Percentiles rank a stretch among this genome's conserved stretches.
These are phyloP conservation scores for Euphrasia confusa DNA, from an alignment of 257 asterid species.

Conservation along the genomic window DNA sequence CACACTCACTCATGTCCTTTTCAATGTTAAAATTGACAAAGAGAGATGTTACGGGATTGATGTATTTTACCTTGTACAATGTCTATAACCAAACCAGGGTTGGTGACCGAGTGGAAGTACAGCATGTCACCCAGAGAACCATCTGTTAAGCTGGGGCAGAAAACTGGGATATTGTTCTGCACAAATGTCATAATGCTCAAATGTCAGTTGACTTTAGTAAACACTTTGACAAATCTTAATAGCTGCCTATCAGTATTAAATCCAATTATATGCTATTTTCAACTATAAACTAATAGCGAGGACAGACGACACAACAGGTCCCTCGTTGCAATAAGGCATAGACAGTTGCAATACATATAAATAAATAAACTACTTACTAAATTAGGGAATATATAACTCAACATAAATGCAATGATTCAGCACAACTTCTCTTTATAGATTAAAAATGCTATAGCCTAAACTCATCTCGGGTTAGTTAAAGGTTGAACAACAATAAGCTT, in stretches of 20 bases:
- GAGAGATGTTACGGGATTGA: constrained; percentile 4
- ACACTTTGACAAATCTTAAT: constrained; percentile 2
- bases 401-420: neutral
- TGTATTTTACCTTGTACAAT: constrained; percentile 66
- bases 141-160: constrained; percentile 90
- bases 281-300: neutral
- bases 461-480: neutral
- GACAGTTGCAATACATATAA: neutral
- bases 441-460: neutral
- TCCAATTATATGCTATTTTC: neutral
- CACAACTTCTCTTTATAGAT: neutral
- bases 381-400: neutral
- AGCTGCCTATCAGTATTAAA: neutral
- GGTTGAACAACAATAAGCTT: constrained; percentile 1
- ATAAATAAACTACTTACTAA: neutral
- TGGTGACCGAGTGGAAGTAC: constrained; percentile 74
- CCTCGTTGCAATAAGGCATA: neutral
- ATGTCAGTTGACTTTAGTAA: neutral
- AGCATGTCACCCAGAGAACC: constrained; percentile 96
- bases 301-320: neutral
- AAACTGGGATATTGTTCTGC: constrained; percentile 84
- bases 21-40: constrained; percentile 13
- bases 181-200: constrained; percentile 4
- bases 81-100: constrained; percentile 80
- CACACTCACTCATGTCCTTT: constrained; percentile 11